A percentile compares a stretch with the other conserved stretches of the same genome.
phyloP scores from a whole-genome alignment of 805 yeast species.

The Brettanomyces naardenensis region DNA sequence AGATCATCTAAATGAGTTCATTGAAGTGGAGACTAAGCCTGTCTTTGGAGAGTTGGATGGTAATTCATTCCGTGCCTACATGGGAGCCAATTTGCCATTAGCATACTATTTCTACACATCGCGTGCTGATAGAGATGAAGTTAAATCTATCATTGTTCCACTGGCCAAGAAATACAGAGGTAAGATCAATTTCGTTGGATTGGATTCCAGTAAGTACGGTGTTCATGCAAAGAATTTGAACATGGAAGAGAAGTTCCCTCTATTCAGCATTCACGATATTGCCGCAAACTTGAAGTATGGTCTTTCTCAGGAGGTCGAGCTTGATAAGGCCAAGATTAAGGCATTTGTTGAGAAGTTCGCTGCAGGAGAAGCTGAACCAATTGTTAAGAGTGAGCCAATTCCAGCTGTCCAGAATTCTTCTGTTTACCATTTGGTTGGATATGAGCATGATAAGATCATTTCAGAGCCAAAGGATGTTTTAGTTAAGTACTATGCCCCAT shows the following conservation, averaged over 20 bases:
- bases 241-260: slow-evolving; percentile 81
- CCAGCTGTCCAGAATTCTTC: slow-evolving; percentile 75
- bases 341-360: slow-evolving; percentile 56
- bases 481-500: slow-evolving; percentile 92
- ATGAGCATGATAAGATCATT: slow-evolving; percentile 67
- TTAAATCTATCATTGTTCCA: slow-evolving; percentile 43
- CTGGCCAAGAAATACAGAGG: slow-evolving; percentile 76
- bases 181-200: slow-evolving; percentile 76
- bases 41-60: slow-evolving; percentile 83
- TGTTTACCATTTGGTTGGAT: slow-evolving; percentile 70
- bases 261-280: slow-evolving; percentile 79
- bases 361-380: slow-evolving; percentile 61
- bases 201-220: slow-evolving; percentile 75
- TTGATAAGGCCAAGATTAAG: slow-evolving; percentile 47
- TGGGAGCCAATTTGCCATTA: slow-evolving; percentile 66
- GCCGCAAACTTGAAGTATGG: slow-evolving; percentile 68
- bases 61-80: slow-evolving; percentile 66
- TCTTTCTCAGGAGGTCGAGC: slow-evolving; percentile 47
- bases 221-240: slow-evolving; percentile 81
- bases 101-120: slow-evolving; percentile 81
- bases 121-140: slow-evolving; percentile 55
- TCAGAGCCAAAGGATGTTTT: slow-evolving; percentile 60
- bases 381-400: slow-evolving; percentile 75
- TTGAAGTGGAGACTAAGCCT: slow-evolving; percentile 64
- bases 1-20: slow-evolving; percentile 37